These are phyloP conservation scores for Trichosporon faecale DNA, from an alignment of 1,284 basidiomycete genomes.

Conservation along the genomic window DNA sequence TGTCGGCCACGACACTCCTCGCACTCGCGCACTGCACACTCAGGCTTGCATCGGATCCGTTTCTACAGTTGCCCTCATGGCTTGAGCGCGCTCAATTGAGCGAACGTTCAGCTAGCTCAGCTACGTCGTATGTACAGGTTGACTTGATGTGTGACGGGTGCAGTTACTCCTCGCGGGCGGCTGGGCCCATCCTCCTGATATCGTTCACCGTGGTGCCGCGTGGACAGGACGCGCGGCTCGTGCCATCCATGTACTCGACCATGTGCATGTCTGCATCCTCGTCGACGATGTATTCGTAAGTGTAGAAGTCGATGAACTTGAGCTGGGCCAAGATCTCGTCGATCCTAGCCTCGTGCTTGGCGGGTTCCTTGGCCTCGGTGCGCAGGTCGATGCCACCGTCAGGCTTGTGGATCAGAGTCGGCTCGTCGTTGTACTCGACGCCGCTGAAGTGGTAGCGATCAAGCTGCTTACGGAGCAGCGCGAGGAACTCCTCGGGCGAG, in stretches of 20 bases:
- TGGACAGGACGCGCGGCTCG: background rate
- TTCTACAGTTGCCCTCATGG: too few relatives aligned
- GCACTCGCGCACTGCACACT: too few relatives aligned
- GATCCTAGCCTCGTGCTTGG: background rate
- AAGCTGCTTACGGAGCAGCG: background rate
- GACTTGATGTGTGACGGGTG: too few relatives aligned
- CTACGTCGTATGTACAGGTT: too few relatives aligned
- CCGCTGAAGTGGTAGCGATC: background rate
- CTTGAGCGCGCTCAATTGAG: too few relatives aligned
- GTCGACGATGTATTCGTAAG: background rate
- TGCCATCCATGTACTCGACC: background rate
- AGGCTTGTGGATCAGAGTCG: background rate
- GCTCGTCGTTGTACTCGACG: background rate
- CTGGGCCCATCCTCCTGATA: constrained; percentile 2
- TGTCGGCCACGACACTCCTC: too few relatives aligned
- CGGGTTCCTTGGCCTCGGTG: background rate
- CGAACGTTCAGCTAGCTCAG: too few relatives aligned
- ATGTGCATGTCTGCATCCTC: background rate
- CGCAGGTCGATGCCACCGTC: background rate
- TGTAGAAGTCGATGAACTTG: background rate
- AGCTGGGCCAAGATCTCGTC: background rate
- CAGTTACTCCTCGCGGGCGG: background rate
- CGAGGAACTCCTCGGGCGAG: background rate
- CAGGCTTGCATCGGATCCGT: too few relatives aligned
- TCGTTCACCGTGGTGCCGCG: background rate